Base-by-base conservation (phyloP, 306 rosid species). In the Parietaria judaica region DNA sequence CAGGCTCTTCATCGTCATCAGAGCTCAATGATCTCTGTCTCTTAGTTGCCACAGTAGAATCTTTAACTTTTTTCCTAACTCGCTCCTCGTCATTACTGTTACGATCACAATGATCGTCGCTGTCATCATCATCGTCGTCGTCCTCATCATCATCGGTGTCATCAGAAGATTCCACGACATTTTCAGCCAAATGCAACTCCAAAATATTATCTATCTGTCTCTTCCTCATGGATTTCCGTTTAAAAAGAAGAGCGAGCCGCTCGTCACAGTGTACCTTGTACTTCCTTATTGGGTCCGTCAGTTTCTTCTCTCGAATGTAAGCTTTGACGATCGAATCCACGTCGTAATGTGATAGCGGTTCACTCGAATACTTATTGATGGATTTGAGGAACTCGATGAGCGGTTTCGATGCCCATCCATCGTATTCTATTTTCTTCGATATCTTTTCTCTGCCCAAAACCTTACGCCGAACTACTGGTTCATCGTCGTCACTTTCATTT, bases 341-440 rank as follows among this genome's bases (percentile, higher is more conserved):
- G 38, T 39, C 66, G 54, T 45, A 63, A 41, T 14, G 86, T 4
- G 81, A 46, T 56, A 84, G 17, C 23, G 74, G 76, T 64, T 77
- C 51, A 56, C 56, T 70, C 72, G 67, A 46, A 57, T 79, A 83
- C 56, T 68, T 76, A 48, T 86, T 84, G 55, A 79, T 69, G 48
- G 81, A 90, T 63, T 38, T 58, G 41, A 90, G 95, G 80, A 90
- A 86, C 46, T 65, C 73, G 44, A 64, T 44, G 36, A 90, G 86
- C 51, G 86, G 78, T 67, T 77, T 79, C 46, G 97, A 90, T 60
- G 79, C 85, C 95, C 90, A 84, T 49, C 82, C 82, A 2, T 15
- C 6, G 10, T 73, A 71, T 36, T 76, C 72, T 44, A 12, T 62
- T 45, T 62, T 38, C 60, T 64, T 69, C 12, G 64, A 46, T n/a